Conservation (phyloP, 2,329 filamentous ascomycete genomes). For the Botrytis paeoniae region DNA sequence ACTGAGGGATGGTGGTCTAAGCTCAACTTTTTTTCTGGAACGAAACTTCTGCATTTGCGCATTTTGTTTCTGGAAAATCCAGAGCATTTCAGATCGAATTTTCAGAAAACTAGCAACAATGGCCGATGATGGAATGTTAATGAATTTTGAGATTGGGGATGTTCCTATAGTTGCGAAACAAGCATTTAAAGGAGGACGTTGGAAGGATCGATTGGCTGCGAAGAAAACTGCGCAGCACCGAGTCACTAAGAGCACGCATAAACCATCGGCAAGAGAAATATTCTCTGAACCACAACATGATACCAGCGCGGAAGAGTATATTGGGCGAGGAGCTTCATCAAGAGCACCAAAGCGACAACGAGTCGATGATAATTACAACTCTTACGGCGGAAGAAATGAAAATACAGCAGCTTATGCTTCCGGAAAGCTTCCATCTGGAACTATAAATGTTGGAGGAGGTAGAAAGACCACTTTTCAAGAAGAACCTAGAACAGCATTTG, state of each 20-base stretch:
- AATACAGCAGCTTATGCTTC: slow-evolving; percentile 33
- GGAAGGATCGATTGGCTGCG: slow-evolving; percentile 83
- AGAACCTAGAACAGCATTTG: slow-evolving; percentile 23
- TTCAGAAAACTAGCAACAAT: slow-evolving; percentile 47
- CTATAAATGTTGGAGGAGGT: slow-evolving; percentile 29
- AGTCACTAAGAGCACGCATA: slow-evolving; percentile 39
- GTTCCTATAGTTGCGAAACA: slow-evolving; percentile 59
- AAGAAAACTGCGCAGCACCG: slow-evolving; percentile 63
- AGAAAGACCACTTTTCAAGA: slow-evolving; percentile 23
- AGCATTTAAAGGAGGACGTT: slow-evolving; percentile 82
- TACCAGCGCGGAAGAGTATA: slow-evolving; percentile 35
- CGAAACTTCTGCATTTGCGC: slow-evolving; percentile 25
- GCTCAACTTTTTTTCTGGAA: slow-evolving; percentile 17
- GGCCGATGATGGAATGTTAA: slow-evolving; percentile 91
- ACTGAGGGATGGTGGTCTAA: neutral
- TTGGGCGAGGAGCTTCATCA: slow-evolving; percentile 30
- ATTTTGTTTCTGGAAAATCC: slow-evolving; percentile 14
- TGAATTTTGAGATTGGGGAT: slow-evolving; percentile 83
- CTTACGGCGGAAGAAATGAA: slow-evolving; percentile 23
- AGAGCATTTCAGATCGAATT: slow-evolving; percentile 8
- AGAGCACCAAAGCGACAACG: slow-evolving; percentile 46
- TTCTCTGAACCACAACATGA: slow-evolving; percentile 33
- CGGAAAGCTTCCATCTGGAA: slow-evolving; percentile 41
- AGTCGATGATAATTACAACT: slow-evolving; percentile 34
- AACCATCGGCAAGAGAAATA: slow-evolving; percentile 30